Evolutionary conservation across 2,329 filamentous ascomycete genomes (phyloP).

Genomic region (Akanthomyces uredinophilus): DNA sequence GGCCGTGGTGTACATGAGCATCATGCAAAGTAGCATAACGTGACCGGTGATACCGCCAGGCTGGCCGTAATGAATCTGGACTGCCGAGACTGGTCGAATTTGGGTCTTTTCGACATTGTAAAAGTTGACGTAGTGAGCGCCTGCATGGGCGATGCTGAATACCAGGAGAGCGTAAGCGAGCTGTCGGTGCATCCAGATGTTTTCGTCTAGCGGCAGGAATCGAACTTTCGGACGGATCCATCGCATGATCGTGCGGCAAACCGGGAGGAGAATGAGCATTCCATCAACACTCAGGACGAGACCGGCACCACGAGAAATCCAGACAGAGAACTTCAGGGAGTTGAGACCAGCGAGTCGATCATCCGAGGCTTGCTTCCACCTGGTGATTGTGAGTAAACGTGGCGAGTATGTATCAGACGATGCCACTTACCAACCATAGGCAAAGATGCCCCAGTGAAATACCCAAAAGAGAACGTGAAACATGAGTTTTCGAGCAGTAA

Average conservation of each 20-base stretch:
- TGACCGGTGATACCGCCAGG: constrained; percentile 92
- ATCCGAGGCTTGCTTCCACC: constrained; percentile 73
- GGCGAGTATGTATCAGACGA: background rate
- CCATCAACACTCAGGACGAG: constrained; percentile 79
- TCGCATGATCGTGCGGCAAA: constrained; percentile 86
- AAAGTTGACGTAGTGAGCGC: constrained; percentile 94
- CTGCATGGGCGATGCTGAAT: constrained; percentile 72
- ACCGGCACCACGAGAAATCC: constrained; percentile 91
- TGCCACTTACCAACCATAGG: constrained; percentile 69
- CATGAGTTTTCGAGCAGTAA: constrained; percentile 64
- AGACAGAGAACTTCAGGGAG: constrained; percentile 79
- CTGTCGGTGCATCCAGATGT: constrained; percentile 94
- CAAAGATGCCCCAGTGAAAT: constrained; percentile 74
- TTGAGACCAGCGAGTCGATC: constrained; percentile 70
- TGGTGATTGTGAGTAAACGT: constrained; percentile 33
- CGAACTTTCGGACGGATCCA: constrained; percentile 79
- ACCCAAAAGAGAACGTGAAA: constrained; percentile 82
- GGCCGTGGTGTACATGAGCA: constrained; percentile 95
- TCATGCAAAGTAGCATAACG: constrained; percentile 98
- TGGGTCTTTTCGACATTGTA: constrained; percentile 88
- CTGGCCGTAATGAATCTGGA: constrained; percentile 88
- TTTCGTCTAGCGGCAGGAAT: constrained; percentile 92
- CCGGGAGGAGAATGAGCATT: constrained; percentile 84
- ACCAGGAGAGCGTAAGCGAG: constrained; percentile 83
- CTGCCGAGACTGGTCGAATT: constrained; percentile 70